Percentiles rank a stretch among this genome's conserved stretches.
These are phyloP conservation scores for Anthracocystis walkeri DNA, from an alignment of 1,284 basidiomycete genomes.

Conservation along the genomic window DNA sequence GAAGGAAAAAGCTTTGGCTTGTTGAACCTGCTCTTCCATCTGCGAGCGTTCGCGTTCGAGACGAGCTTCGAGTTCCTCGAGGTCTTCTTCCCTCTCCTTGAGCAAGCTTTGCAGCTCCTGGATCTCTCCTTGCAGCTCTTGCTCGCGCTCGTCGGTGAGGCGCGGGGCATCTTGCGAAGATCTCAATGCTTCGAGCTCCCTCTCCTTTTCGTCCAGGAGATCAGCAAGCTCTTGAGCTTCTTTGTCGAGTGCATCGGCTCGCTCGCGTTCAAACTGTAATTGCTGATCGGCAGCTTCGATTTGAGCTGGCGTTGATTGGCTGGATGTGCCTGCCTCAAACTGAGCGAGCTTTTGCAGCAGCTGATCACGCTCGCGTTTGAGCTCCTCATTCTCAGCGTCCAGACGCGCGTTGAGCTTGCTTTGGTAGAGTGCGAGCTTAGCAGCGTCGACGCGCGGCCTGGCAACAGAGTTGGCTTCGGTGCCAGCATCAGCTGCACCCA, in stretches of 20 bases:
- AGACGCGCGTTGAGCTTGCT: slow-evolving; percentile 52
- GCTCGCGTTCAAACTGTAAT: slow-evolving; percentile 28
- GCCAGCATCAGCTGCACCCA: slow-evolving; percentile 47
- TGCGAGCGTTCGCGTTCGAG: slow-evolving; percentile 41
- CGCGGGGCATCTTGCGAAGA: neutral
- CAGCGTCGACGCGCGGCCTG: slow-evolving; percentile 42
- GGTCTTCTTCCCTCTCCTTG: slow-evolving; percentile 44
- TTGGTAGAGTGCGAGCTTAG: slow-evolving; percentile 46
- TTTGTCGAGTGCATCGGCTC: slow-evolving; percentile 45
- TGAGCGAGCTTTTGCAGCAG: slow-evolving; percentile 31
- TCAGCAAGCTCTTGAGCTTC: slow-evolving; percentile 52
- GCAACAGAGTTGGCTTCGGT: slow-evolving; percentile 50
- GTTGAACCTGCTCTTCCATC: slow-evolving; percentile 52
- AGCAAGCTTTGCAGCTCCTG: slow-evolving; percentile 37
- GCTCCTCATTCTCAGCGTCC: slow-evolving; percentile 52
- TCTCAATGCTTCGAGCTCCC: slow-evolving; percentile 29
- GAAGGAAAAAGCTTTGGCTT: slow-evolving; percentile 51
- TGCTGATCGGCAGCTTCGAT: slow-evolving; percentile 14
- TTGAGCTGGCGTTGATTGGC: neutral
- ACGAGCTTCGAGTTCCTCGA: slow-evolving; percentile 36
- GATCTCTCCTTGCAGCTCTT: slow-evolving; percentile 29
- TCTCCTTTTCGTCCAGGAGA: slow-evolving; percentile 46
- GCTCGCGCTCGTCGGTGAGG: slow-evolving; percentile 6
- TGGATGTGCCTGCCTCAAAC: slow-evolving; percentile 15
- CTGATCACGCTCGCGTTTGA: slow-evolving; percentile 45